Conservation (phyloP, 2,329 filamentous ascomycete genomes). For the Botryotinia narcissicola region DNA sequence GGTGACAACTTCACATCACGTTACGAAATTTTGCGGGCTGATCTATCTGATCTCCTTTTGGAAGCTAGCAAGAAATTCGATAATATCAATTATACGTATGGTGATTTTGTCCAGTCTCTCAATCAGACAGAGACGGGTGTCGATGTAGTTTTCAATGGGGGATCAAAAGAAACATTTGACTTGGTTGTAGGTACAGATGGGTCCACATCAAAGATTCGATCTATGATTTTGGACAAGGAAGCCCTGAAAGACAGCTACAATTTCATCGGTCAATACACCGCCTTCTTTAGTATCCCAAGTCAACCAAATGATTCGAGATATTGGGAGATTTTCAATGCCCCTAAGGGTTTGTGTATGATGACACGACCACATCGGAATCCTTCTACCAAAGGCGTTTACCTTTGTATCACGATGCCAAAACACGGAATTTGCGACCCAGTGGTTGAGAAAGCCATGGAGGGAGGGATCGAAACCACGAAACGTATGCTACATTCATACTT, state of each 20-base stretch:
- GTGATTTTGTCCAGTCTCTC: slow-evolving; percentile 43
- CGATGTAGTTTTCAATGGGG: slow-evolving; percentile 44
- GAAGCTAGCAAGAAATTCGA: slow-evolving; percentile 37
- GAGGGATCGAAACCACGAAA: slow-evolving; percentile 41
- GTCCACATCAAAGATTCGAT: slow-evolving; percentile 46
- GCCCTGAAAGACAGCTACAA: slow-evolving; percentile 40
- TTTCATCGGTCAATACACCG: slow-evolving; percentile 39
- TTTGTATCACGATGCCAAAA: slow-evolving; percentile 40
- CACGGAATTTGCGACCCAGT: slow-evolving; percentile 33
- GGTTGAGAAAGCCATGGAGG: slow-evolving; percentile 44
- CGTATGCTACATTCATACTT: slow-evolving; percentile 31
- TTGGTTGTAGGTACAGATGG: slow-evolving; percentile 51
- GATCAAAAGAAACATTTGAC: slow-evolving; percentile 43
- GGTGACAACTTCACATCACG: slow-evolving; percentile 44
- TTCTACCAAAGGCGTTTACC: slow-evolving; percentile 38
- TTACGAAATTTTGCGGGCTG: slow-evolving; percentile 46
- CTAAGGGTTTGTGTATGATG: slow-evolving; percentile 42
- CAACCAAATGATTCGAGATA: slow-evolving; percentile 43
- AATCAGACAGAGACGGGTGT: slow-evolving; percentile 37
- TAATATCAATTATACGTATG: slow-evolving; percentile 38
- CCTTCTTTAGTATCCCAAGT: slow-evolving; percentile 44
- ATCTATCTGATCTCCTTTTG: slow-evolving; percentile 43
- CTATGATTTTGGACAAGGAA: slow-evolving; percentile 44
- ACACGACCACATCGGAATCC: slow-evolving; percentile 40
- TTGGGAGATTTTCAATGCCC: slow-evolving; percentile 41